These are phyloP conservation scores for Sanghuangporus weigelae DNA, from an alignment of 1,284 basidiomycete species.

Conservation along the genomic window DNA sequence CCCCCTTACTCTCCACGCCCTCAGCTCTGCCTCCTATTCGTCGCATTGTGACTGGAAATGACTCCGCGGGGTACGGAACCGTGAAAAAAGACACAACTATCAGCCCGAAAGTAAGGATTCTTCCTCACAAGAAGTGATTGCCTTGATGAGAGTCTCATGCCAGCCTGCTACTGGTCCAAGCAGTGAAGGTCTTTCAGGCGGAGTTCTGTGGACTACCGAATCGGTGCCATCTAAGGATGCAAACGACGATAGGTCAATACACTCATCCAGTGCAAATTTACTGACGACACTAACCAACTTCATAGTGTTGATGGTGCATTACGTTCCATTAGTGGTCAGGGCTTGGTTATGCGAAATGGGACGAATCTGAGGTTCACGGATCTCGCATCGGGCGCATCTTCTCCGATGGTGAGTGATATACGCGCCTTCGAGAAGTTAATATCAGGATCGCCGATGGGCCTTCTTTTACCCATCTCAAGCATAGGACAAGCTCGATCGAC, in stretches of 20 bases:
- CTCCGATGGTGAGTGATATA: constrained; percentile 42
- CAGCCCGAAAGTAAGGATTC: constrained; percentile 10
- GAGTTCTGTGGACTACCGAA: constrained; percentile 45
- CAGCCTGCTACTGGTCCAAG: constrained; percentile 23
- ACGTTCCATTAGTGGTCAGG: constrained; percentile 33
- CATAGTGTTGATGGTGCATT: constrained; percentile 46
- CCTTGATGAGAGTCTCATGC: constrained; percentile 1
- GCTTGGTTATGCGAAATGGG: constrained; percentile 42
- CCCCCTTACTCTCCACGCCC: not conserved
- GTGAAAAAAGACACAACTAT: constrained; percentile 30
- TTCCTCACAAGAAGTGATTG: not conserved
- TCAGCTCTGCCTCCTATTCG: constrained; percentile 31
- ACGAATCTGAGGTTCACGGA: constrained; percentile 51
- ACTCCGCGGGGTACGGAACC: constrained; percentile 31
- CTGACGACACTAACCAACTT: not conserved
- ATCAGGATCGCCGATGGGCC: not conserved
- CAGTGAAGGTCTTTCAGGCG: constrained; percentile 29
- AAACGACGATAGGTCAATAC: constrained; percentile 29
- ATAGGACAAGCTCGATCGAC: constrained; percentile 49
- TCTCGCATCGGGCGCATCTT: constrained; percentile 46
- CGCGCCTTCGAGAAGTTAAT: not conserved
- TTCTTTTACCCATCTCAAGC: constrained; percentile 24
- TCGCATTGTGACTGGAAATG: constrained; percentile 48
- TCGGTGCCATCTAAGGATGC: constrained; percentile 50
- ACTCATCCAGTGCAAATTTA: not conserved